phyloP scores from a whole-genome alignment of 371 early-diverging fungal genomes.

The Mortierella sp. region DNA sequence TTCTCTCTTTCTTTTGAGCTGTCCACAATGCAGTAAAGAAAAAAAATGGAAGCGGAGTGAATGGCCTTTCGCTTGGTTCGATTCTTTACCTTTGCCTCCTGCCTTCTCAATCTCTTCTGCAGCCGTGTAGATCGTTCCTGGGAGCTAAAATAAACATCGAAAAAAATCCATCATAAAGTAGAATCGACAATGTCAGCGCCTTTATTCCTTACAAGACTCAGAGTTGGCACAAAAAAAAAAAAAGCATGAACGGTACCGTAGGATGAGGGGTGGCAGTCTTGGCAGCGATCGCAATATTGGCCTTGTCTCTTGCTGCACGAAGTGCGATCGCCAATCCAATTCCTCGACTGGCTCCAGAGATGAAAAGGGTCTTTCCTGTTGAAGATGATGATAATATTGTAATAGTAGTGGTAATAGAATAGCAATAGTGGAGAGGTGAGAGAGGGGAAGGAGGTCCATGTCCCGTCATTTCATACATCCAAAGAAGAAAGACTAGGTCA shows the following conservation, averaged over 20 bases:
- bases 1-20: too few species aligned
- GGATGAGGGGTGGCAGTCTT: constrained; percentile 83
- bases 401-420: neutral
- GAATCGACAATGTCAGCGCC: neutral
- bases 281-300: constrained; percentile 80
- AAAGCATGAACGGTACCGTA: constrained; percentile 54
- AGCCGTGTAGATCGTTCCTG: constrained; percentile 83
- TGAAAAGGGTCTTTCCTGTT: constrained; percentile 74
- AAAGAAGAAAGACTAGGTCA: too few species aligned
- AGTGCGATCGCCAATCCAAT: constrained; percentile 84
- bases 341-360: constrained; percentile 77
- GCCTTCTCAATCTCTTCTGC: constrained; percentile 77
- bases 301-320: constrained; percentile 75
- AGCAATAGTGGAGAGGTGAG: neutral
- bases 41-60: too few species aligned
- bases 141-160: constrained; percentile 58
- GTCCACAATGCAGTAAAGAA: too few species aligned
- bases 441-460: too few species aligned
- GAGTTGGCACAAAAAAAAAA: neutral
- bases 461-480: too few species aligned
- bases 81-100: constrained; percentile 65
- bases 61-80: too few species aligned
- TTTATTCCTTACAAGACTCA: neutral
- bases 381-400: too few species aligned
- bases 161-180: neutral